These are phyloP conservation scores for Phytophthora hybrid DNA, from an alignment of 352 stramenopile genomes.

Conservation along the genomic window DNA sequence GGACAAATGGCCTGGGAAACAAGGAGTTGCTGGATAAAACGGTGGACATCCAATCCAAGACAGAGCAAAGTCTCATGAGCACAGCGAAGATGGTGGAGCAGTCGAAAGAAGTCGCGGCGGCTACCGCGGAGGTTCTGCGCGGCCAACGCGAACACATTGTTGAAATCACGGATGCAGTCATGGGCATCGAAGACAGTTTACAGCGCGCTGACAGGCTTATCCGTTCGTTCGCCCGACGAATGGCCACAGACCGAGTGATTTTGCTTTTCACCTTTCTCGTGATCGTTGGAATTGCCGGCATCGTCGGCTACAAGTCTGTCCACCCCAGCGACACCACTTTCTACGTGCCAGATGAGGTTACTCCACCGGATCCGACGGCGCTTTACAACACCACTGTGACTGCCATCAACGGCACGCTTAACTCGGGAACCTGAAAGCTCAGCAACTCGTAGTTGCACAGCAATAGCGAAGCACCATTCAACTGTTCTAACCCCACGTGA, in stretches of 20 bases:
- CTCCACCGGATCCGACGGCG: slow-evolving; percentile 71
- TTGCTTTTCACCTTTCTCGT: slow-evolving; percentile 82
- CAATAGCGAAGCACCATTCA: slow-evolving; percentile 15
- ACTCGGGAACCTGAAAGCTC: slow-evolving; percentile 25
- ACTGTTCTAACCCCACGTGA: slow-evolving; percentile 16
- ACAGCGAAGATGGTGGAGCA: slow-evolving; percentile 89
- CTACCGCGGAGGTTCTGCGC: slow-evolving; percentile 79
- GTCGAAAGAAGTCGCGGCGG: slow-evolving; percentile 83
- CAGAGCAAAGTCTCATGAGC: slow-evolving; percentile 84
- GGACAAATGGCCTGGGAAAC: slow-evolving; percentile 52
- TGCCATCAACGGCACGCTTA: slow-evolving; percentile 66
- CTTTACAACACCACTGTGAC: slow-evolving; percentile 83
- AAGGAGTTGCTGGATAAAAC: slow-evolving; percentile 81
- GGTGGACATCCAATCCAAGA: slow-evolving; percentile 86
- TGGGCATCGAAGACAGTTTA: slow-evolving; percentile 86
- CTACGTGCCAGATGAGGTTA: slow-evolving; percentile 88
- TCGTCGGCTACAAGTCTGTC: slow-evolving; percentile 87
- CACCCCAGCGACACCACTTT: slow-evolving; percentile 82
- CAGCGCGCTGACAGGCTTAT: slow-evolving; percentile 86
- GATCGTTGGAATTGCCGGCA: slow-evolving; percentile 81
- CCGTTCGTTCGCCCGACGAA: slow-evolving; percentile 78
- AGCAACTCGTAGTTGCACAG: slow-evolving; percentile 7
- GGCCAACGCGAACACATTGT: slow-evolving; percentile 89
- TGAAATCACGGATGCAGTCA: slow-evolving; percentile 89
- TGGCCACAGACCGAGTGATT: slow-evolving; percentile 87